phyloP scores from a whole-genome alignment of 2,329 filamentous ascomycete species.

The Aspergillus pseudotamarii region DNA sequence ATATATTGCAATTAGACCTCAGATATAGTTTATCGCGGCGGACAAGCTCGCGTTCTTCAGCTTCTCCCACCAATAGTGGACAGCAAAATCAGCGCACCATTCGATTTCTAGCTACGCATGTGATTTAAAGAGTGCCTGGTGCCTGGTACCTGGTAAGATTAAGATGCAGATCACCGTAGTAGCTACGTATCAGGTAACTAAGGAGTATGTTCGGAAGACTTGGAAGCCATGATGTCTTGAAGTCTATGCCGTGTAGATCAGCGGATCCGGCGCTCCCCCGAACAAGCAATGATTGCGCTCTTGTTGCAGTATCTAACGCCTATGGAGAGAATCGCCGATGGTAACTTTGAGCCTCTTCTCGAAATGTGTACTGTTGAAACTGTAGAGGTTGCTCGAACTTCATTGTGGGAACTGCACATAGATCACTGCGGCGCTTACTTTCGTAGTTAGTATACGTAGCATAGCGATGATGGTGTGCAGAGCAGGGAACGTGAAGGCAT shows the following conservation, averaged over 20 bases:
- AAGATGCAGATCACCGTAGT: conserved; percentile 11
- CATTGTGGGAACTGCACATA: neutral
- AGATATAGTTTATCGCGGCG: neutral
- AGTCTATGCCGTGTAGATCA: conserved; percentile 2
- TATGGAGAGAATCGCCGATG: neutral
- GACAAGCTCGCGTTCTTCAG: neutral
- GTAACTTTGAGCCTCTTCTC: neutral
- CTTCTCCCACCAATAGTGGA: neutral
- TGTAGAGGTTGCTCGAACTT: neutral
- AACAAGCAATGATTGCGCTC: conserved; percentile 1
- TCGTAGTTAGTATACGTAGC: neutral
- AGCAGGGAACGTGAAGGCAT: too few species aligned
- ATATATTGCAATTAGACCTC: neutral
- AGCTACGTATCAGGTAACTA: conserved; percentile 5
- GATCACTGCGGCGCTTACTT: neutral
- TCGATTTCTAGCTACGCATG: neutral
- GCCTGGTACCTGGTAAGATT: conserved; percentile 4
- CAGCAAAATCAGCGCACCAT: neutral
- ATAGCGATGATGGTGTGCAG: neutral
- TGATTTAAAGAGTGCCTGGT: neutral
- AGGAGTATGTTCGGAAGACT: neutral
- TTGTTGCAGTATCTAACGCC: neutral
- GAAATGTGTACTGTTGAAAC: neutral
- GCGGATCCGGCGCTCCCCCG: neutral
- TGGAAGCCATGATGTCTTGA: conserved; percentile 1